phyloP scores from a whole-genome alignment of 768 basidiomycete genomes.

The Gloeopeniophorella convolvens region DNA sequence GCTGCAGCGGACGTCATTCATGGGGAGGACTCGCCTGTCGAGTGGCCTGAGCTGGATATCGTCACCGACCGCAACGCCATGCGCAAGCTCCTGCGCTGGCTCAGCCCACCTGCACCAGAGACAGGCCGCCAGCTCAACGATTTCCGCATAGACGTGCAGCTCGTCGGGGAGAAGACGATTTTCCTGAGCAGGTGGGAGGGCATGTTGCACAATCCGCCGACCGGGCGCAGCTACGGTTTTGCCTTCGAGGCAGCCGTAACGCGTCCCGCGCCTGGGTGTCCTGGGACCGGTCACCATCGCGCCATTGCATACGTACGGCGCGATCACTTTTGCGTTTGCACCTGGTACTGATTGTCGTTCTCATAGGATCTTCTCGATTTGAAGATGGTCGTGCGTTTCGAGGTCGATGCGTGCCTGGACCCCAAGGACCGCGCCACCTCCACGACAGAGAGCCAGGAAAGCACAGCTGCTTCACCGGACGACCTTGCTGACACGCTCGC shows the following conservation, averaged over 20 bases:
- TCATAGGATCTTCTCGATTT: constrained; percentile 50
- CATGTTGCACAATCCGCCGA: constrained; percentile 23
- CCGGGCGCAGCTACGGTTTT: constrained; percentile 43
- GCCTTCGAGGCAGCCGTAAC: constrained; percentile 59
- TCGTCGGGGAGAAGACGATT: constrained; percentile 51
- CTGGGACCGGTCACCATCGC: constrained; percentile 52
- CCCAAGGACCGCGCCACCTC: background rate
- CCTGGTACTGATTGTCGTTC: background rate
- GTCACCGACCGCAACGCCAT: constrained; percentile 63
- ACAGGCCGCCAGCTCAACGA: constrained; percentile 32
- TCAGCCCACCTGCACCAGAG: constrained; percentile 21
- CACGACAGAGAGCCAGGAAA: background rate
- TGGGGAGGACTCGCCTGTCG: constrained; percentile 22
- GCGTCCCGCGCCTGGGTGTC: constrained; percentile 40
- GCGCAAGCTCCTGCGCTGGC: constrained; percentile 58
- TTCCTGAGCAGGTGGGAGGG: constrained; percentile 57
- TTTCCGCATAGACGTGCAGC: constrained; percentile 67
- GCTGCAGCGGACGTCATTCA: constrained; percentile 43
- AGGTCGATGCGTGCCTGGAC: constrained; percentile 41
- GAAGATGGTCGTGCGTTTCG: constrained; percentile 52
- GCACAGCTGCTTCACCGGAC: constrained; percentile 8
- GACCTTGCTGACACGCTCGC: constrained; percentile 21
- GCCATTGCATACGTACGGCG: constrained; percentile 54
- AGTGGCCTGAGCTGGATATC: constrained; percentile 36
- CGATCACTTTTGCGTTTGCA: background rate